These are phyloP conservation scores for Dillenia suffruticosa DNA, from an alignment of 164 flowering plant genomes.

Conservation along the genomic window DNA sequence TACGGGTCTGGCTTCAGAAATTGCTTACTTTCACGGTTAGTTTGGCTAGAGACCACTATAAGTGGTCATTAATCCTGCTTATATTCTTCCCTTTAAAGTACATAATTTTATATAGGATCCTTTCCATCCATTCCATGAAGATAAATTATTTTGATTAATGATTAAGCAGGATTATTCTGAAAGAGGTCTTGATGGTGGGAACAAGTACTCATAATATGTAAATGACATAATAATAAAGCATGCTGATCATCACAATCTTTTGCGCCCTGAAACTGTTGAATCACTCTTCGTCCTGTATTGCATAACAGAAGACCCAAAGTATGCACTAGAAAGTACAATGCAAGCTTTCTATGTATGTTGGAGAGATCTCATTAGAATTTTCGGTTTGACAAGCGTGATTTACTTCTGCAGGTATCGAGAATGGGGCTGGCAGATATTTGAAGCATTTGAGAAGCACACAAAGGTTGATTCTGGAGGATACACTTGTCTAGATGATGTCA, in stretches of 20 bases:
- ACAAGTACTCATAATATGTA: slow-evolving; percentile 64
- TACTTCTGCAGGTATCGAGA: slow-evolving; percentile 74
- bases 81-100: slow-evolving; percentile 3
- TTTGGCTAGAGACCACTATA: slow-evolving; percentile 4
- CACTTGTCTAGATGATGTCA: slow-evolving; percentile 85
- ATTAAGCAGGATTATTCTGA: slow-evolving; percentile 62
- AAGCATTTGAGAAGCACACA: slow-evolving; percentile 83
- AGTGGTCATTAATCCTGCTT: background rate
- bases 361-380: too few species aligned
- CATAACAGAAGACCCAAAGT: slow-evolving; percentile 87
- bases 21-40: slow-evolving; percentile 84
- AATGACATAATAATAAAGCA: slow-evolving; percentile 79
- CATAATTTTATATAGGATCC: background rate
- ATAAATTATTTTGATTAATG: slow-evolving; percentile 10
- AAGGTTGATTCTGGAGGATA: slow-evolving; percentile 89
- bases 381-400: background rate
- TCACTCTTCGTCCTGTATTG: slow-evolving; percentile 84
- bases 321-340: slow-evolving; percentile 14
- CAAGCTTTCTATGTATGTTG: too few species aligned
- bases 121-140: background rate
- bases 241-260: slow-evolving; percentile 88
- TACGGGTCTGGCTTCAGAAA: slow-evolving; percentile 98
- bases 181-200: slow-evolving; percentile 84
- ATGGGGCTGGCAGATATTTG: slow-evolving; percentile 97
- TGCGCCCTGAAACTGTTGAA: slow-evolving; percentile 98